These are phyloP conservation scores for Notholithocarpus densiflorus DNA, from an alignment of 306 rosid species.

Conservation along the genomic window DNA sequence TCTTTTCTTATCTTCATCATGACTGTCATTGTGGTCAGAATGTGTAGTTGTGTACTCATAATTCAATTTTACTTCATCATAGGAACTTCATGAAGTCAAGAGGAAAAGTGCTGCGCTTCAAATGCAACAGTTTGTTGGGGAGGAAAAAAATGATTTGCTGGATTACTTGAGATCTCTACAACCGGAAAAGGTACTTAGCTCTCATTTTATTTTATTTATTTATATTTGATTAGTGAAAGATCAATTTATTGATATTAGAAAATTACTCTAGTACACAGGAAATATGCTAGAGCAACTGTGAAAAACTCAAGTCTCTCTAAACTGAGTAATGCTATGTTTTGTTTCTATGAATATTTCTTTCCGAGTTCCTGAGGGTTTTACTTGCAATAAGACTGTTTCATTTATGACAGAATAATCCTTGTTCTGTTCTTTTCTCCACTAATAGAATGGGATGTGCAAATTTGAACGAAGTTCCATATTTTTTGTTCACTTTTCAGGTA, in stretches of 20 bases:
- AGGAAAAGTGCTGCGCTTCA: slow-evolving; percentile 92
- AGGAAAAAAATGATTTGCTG: slow-evolving; percentile 87
- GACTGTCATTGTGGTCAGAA: not conserved
- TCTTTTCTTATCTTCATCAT: slow-evolving; percentile 9
- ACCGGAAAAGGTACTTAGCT: slow-evolving; percentile 74
- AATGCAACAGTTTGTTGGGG: slow-evolving; percentile 96
- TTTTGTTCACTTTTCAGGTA: slow-evolving; percentile 6
- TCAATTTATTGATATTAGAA: no score
- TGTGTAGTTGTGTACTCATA: slow-evolving; percentile 20
- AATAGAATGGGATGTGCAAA: slow-evolving; percentile 3
- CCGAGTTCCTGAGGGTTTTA: not conserved
- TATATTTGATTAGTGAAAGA: no score
- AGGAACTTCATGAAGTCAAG: slow-evolving; percentile 84
- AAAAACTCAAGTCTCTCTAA: no score
- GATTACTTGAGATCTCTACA: slow-evolving; percentile 93
- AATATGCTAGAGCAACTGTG: no score
- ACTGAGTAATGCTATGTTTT: not conserved
- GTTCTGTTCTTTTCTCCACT: not conserved
- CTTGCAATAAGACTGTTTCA: not conserved
- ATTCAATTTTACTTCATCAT: slow-evolving; percentile 22
- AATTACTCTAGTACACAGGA: no score
- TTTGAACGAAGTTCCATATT: not conserved
- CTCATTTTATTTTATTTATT: not conserved
- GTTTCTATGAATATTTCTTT: not conserved
- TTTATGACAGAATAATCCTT: not conserved